A percentile compares a stretch with the other conserved stretches of the same genome.
Conservation (phyloP, 192 early-diverging fungal genomes). For the Paraglomus brasilianum region DNA sequence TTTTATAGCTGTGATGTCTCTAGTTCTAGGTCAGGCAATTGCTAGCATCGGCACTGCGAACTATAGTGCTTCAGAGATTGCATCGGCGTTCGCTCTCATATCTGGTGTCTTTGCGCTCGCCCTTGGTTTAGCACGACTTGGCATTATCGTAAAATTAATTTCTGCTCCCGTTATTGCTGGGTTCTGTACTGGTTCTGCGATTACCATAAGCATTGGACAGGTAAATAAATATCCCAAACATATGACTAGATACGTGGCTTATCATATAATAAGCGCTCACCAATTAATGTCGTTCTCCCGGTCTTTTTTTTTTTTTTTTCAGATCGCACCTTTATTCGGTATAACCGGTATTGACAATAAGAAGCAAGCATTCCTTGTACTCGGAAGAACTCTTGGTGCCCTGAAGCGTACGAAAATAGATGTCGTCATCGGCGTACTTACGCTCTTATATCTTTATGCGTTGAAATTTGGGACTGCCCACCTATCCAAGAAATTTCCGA, state of each 20-base stretch:
- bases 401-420: conserved; percentile 52
- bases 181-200: conserved; percentile 82
- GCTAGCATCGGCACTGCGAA: neutral
- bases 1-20: conserved; percentile 19
- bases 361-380: conserved; percentile 68
- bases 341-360: conserved; percentile 74
- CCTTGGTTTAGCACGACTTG: conserved; percentile 79
- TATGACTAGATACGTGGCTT: too few relatives aligned
- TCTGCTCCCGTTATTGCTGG: conserved; percentile 79
- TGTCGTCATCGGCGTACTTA: conserved; percentile 59
- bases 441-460: conserved; percentile 40
- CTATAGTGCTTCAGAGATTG: conserved; percentile 34
- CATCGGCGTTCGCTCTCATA: conserved; percentile 65
- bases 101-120: conserved; percentile 68
- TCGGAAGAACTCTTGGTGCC: conserved; percentile 60
- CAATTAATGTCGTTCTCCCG: too few relatives aligned
- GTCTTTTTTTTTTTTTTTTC: conserved; percentile 6
- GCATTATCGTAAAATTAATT: conserved; percentile 87
- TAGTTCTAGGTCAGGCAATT: conserved; percentile 9
- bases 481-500: conserved; percentile 47
- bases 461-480: conserved; percentile 41
- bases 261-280: too few relatives aligned
- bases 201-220: conserved; percentile 80
- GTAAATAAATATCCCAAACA: neutral
- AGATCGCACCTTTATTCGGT: conserved; percentile 73